Conservation (phyloP, 352 stramenopile species). For the Pythium pyrilobum region DNA sequence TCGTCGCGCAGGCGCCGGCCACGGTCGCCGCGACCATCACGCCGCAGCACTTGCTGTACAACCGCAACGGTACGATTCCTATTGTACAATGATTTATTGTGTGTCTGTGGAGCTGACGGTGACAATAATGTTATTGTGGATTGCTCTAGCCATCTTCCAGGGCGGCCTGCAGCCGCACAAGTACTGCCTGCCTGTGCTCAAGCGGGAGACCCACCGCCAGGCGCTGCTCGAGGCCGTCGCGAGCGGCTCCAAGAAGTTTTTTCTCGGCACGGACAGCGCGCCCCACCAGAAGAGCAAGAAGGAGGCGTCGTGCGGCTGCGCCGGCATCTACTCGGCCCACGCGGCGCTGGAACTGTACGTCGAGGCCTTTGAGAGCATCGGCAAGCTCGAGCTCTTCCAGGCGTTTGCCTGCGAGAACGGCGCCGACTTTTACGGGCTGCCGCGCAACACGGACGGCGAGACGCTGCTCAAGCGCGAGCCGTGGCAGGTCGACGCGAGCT, state of each 20-base stretch:
- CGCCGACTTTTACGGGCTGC: slow-evolving; percentile 96
- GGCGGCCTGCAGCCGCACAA: slow-evolving; percentile 97
- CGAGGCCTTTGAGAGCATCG: slow-evolving; percentile 94
- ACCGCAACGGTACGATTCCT: slow-evolving; percentile 86
- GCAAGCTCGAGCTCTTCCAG: slow-evolving; percentile 91
- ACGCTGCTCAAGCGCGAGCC: slow-evolving; percentile 85
- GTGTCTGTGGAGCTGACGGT: neutral
- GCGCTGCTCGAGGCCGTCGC: slow-evolving; percentile 89
- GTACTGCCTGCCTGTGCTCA: slow-evolving; percentile 99
- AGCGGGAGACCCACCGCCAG: slow-evolving; percentile 91
- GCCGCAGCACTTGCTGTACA: slow-evolving; percentile 99
- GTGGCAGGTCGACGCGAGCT: slow-evolving; percentile 90
- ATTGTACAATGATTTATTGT: neutral
- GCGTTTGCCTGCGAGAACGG: slow-evolving; percentile 94
- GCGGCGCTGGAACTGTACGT: slow-evolving; percentile 96
- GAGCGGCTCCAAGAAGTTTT: slow-evolving; percentile 95
- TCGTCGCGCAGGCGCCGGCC: slow-evolving; percentile 79
- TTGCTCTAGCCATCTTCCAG: slow-evolving; percentile 68
- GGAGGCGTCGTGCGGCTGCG: slow-evolving; percentile 89
- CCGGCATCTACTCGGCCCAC: slow-evolving; percentile 97
- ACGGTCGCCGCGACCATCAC: slow-evolving; percentile 98
- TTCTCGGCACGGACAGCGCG: slow-evolving; percentile 97
- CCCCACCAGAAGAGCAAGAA: slow-evolving; percentile 93
- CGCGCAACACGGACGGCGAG: slow-evolving; percentile 77
- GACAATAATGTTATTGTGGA: neutral